Percentiles rank a stretch among this genome's conserved stretches.
phyloP scores from a whole-genome alignment of 2,329 filamentous ascomycete genomes.

The Diplodia corticola region DNA sequence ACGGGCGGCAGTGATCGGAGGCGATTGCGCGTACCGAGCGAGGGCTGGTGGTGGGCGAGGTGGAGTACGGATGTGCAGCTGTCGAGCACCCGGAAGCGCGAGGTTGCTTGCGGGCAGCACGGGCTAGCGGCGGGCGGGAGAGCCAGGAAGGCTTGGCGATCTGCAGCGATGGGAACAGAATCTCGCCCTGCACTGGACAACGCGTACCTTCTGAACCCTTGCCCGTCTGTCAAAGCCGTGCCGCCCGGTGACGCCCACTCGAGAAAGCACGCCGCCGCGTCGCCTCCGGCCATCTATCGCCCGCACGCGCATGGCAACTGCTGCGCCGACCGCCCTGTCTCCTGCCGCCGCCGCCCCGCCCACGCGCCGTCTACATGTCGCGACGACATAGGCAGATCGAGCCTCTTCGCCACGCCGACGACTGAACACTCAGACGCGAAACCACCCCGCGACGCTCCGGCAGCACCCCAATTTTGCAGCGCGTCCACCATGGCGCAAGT shows the following conservation, averaged over 20 bases:
- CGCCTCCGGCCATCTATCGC: background rate
- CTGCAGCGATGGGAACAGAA: conserved; percentile 4
- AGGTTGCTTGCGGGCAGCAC: conserved; percentile 23
- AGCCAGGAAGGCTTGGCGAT: conserved; percentile 1
- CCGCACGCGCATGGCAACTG: conserved; percentile 5
- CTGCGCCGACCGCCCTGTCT: background rate
- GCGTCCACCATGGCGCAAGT: conserved; percentile 18
- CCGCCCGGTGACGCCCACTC: background rate
- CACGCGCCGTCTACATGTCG: conserved; percentile 24
- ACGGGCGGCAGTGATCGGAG: background rate
- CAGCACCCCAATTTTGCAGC: background rate
- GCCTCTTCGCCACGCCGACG: conserved; percentile 10
- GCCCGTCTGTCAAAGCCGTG: background rate
- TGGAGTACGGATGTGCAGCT: background rate
- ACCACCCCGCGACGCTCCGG: background rate
- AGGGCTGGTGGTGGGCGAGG: background rate
- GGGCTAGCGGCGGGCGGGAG: conserved; percentile 16
- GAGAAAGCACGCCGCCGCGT: background rate
- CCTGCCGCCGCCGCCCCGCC: background rate
- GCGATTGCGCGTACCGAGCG: background rate
- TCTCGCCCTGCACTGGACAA: conserved; percentile 8
- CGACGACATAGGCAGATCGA: conserved; percentile 13
- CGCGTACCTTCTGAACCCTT: conserved; percentile 7
- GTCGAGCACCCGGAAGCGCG: background rate
- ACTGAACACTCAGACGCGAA: background rate